These are phyloP conservation scores for Saksenaea oblongispora DNA, from an alignment of 371 early-diverging fungal species.

Conservation along the genomic window DNA sequence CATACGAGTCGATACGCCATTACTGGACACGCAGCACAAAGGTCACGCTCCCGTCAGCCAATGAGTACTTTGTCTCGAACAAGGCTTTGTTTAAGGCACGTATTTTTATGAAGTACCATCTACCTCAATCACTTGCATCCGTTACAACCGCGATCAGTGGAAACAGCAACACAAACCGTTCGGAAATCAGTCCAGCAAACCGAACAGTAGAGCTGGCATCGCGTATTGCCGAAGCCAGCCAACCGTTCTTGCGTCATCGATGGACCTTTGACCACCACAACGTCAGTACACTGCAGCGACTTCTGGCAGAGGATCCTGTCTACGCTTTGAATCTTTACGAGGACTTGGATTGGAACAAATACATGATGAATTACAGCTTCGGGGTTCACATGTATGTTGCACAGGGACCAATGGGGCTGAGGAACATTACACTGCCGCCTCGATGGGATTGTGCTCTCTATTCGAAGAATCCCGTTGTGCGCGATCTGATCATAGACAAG, in stretches of 20 bases:
- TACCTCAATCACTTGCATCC: slow-evolving; percentile 36
- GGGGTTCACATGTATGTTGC: slow-evolving; percentile 43
- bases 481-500: slow-evolving; percentile 36
- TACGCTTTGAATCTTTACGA: slow-evolving; percentile 21
- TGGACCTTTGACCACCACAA: slow-evolving; percentile 45
- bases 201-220: slow-evolving; percentile 40
- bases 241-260: slow-evolving; percentile 37
- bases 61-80: slow-evolving; percentile 43
- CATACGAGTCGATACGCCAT: slow-evolving; percentile 34
- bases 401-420: slow-evolving; percentile 27
- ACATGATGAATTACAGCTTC: slow-evolving; percentile 46
- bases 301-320: slow-evolving; percentile 22
- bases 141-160: slow-evolving; percentile 26
- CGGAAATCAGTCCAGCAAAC: slow-evolving; percentile 20
- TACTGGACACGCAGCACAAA: slow-evolving; percentile 50
- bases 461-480: slow-evolving; percentile 24
- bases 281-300: slow-evolving; percentile 20
- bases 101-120: slow-evolving; percentile 41
- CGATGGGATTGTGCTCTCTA: slow-evolving; percentile 50
- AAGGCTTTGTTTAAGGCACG: slow-evolving; percentile 40
- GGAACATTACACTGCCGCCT: slow-evolving; percentile 37
- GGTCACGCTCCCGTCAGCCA: slow-evolving; percentile 25
- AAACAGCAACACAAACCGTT: slow-evolving; percentile 1
- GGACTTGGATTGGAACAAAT: slow-evolving; percentile 37
- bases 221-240: slow-evolving; percentile 33